Conservation (phyloP, 139 green algal species). For the Diplosphaera chodatii region DNA sequence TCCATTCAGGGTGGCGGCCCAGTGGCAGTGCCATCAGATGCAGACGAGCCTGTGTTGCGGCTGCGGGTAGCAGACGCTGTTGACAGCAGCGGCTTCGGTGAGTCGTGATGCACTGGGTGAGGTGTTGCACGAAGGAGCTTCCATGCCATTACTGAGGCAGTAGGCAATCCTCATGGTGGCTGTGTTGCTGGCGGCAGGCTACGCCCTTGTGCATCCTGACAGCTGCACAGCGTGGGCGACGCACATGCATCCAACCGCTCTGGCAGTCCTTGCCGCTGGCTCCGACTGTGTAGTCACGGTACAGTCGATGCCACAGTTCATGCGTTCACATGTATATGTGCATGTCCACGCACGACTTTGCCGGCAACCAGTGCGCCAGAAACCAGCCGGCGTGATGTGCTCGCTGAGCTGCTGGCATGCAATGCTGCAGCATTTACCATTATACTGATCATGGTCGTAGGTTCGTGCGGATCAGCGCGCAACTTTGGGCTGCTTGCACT, state of each 20-base stretch:
- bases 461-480: not conserved
- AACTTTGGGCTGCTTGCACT: slow-evolving; percentile 7
- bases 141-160: no score
- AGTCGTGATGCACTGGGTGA: no score
- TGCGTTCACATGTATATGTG: no score
- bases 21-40: not conserved
- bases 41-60: not conserved
- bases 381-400: no score
- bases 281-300: not conserved
- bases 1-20: not conserved
- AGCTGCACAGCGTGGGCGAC: not conserved
- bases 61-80: not conserved
- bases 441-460: not conserved
- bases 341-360: no score
- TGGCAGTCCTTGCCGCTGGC: not conserved
- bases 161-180: no score
- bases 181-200: not conserved
- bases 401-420: not conserved
- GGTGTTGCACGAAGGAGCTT: no score
- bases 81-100: not conserved
- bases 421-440: not conserved
- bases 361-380: no score
- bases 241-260: not conserved
- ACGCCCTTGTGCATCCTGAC: not conserved
- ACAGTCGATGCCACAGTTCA: no score